Evolutionary conservation across 2,329 filamentous ascomycete species (phyloP).

Genomic region (Fusarium zealandicum): DNA sequence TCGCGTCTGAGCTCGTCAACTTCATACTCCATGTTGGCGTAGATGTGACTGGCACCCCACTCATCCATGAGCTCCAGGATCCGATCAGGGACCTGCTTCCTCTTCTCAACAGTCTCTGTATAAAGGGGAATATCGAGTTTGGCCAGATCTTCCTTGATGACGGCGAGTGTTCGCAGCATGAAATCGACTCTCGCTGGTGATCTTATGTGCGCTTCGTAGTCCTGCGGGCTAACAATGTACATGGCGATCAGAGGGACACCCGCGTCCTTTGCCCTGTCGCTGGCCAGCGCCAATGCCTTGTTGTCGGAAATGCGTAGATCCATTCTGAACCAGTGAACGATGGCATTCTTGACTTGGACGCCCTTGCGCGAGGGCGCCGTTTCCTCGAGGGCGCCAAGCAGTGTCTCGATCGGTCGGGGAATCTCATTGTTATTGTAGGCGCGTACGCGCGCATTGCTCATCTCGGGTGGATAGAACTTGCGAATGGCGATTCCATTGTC

Average conservation of each 20-base stretch:
- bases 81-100: slow-evolving; percentile 66
- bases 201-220: slow-evolving; percentile 81
- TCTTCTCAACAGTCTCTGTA: slow-evolving; percentile 73
- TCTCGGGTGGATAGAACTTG: slow-evolving; percentile 84
- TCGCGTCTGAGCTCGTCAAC: slow-evolving; percentile 88
- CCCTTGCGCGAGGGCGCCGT: slow-evolving; percentile 63
- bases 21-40: slow-evolving; percentile 88
- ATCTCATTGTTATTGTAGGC: slow-evolving; percentile 76
- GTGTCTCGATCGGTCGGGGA: slow-evolving; percentile 74
- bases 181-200: slow-evolving; percentile 81
- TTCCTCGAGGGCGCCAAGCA: slow-evolving; percentile 66
- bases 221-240: slow-evolving; percentile 83
- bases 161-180: slow-evolving; percentile 72
- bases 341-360: slow-evolving; percentile 63
- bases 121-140: slow-evolving; percentile 79
- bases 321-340: slow-evolving; percentile 91
- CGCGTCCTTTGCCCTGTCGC: slow-evolving; percentile 68
- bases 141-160: slow-evolving; percentile 71
- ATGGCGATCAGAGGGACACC: slow-evolving; percentile 76
- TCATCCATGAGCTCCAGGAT: slow-evolving; percentile 70
- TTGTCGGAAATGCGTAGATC: slow-evolving; percentile 81
- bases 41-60: slow-evolving; percentile 80
- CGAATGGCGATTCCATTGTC: slow-evolving; percentile 70
- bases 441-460: slow-evolving; percentile 79
- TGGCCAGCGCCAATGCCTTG: slow-evolving; percentile 71